A percentile compares a stretch with the other conserved stretches of the same genome.
Conservation (phyloP, 495 filamentous ascomycete genomes). For the Usnea hakonensis region DNA sequence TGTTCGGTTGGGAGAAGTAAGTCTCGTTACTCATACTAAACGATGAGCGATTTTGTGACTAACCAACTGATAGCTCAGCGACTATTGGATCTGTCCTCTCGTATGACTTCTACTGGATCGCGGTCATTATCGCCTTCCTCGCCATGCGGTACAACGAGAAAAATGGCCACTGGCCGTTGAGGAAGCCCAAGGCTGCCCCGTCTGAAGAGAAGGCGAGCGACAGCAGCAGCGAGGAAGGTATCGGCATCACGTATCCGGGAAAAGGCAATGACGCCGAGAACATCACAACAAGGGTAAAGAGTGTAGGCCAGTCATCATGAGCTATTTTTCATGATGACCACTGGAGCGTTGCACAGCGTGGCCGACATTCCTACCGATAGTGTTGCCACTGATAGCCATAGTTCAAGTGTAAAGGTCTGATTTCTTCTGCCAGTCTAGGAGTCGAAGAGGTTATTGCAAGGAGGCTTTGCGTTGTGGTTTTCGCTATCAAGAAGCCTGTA, state of each 20-base stretch:
- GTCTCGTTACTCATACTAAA: no score
- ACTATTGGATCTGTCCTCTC: slow-evolving; percentile 66
- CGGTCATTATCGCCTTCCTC: slow-evolving; percentile 53
- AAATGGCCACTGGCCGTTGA: slow-evolving; percentile 57
- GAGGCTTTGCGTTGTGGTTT: neutral
- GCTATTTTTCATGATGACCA: neutral
- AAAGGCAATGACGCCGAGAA: slow-evolving; percentile 4
- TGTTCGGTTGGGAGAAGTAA: slow-evolving; percentile 82
- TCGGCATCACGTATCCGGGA: slow-evolving; percentile 5
- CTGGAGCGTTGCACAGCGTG: neutral
- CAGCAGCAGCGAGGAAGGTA: slow-evolving; percentile 26
- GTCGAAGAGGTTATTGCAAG: neutral
- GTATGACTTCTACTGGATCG: slow-evolving; percentile 85
- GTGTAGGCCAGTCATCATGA: neutral
- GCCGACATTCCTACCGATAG: neutral
- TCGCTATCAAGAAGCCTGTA: neutral
- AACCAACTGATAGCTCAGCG: no score
- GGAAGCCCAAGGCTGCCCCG: slow-evolving; percentile 38
- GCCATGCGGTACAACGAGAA: slow-evolving; percentile 60
- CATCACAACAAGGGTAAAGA: slow-evolving; percentile 5
- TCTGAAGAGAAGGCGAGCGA: slow-evolving; percentile 32
- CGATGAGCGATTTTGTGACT: no score
- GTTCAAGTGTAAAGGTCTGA: neutral
- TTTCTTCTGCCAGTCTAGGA: neutral
- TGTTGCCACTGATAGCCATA: neutral